These are phyloP conservation scores for Verticillium dahliae DNA, from an alignment of 2,329 filamentous ascomycete species.

Conservation along the genomic window DNA sequence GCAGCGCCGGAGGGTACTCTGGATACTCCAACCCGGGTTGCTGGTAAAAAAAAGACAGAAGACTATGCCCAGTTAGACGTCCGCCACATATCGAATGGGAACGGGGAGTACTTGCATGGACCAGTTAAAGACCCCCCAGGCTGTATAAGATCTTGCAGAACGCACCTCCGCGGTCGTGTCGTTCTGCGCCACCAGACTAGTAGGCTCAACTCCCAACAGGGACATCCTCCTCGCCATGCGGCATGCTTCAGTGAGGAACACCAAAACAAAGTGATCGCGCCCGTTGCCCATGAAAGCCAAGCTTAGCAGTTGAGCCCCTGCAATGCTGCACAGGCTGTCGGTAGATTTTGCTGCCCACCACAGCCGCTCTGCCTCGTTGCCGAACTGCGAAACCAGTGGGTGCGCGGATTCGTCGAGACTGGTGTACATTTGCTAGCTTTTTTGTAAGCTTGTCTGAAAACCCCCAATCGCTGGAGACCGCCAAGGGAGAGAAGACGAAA, in stretches of 20 bases:
- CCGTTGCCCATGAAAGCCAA: constrained; percentile 26
- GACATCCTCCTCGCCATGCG: constrained; percentile 21
- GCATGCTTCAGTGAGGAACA: constrained; percentile 19
- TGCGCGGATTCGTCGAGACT: constrained; percentile 17
- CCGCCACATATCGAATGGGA: neutral
- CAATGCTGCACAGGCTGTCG: constrained; percentile 17
- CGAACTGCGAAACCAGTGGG: constrained; percentile 14
- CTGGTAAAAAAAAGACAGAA: constrained; percentile 23
- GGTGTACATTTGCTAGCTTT: constrained; percentile 27
- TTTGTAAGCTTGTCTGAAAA: neutral
- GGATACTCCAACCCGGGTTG: constrained; percentile 19
- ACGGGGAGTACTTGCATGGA: constrained; percentile 21
- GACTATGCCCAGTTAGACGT: constrained; percentile 9
- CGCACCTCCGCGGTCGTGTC: constrained; percentile 10
- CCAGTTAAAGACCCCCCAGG: constrained; percentile 30
- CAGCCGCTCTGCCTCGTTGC: constrained; percentile 18
- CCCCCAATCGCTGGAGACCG: too few relatives aligned
- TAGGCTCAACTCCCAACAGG: constrained; percentile 17
- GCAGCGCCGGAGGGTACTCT: constrained; percentile 7
- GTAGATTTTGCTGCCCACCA: constrained; percentile 15
- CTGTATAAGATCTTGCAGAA: constrained; percentile 11
- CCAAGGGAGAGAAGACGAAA: too few relatives aligned
- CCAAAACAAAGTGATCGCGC: constrained; percentile 24
- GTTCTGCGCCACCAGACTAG: neutral
- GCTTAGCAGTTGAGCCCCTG: constrained; percentile 24